Evolutionary conservation across 345 rosid genomes (phyloP).

Genomic region (Gossypium rotundifolium): DNA sequence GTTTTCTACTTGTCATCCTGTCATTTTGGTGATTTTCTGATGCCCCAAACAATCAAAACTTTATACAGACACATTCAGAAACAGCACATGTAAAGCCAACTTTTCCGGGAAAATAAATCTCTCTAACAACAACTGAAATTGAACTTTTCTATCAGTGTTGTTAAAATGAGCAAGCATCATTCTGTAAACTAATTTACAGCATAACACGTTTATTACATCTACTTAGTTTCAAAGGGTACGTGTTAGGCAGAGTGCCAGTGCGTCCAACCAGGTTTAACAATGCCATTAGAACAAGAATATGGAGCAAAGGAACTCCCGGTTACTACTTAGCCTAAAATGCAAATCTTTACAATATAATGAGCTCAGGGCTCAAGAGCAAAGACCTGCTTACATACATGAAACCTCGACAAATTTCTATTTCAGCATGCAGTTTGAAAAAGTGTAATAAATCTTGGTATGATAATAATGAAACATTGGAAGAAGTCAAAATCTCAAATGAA

Average conservation of each 20-base stretch:
- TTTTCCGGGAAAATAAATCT: not conserved
- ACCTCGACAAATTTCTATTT: not conserved
- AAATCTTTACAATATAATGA: not conserved
- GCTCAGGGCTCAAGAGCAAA: not conserved
- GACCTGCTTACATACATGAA: not conserved
- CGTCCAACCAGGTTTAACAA: not conserved
- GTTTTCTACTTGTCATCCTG: not conserved
- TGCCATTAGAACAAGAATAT: not conserved
- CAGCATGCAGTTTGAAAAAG: not conserved
- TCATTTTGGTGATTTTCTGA: not conserved
- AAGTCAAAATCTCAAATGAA: conserved; percentile 32
- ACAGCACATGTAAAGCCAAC: not conserved
- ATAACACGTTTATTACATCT: not conserved
- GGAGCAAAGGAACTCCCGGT: not conserved
- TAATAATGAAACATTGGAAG: not conserved
- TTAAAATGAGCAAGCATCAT: not conserved
- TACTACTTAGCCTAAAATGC: not conserved
- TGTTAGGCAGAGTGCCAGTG: not conserved
- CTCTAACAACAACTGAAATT: not conserved
- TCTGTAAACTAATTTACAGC: not conserved
- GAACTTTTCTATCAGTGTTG: not conserved
- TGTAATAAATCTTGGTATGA: not conserved
- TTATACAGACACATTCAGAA: not conserved
- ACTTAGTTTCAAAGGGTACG: not conserved
- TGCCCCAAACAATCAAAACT: too few relatives aligned